A percentile compares a stretch with the other conserved stretches of the same genome.
These are phyloP conservation scores for Fusarium nurragi DNA, from an alignment of 2,329 filamentous ascomycete genomes.

Conservation along the genomic window DNA sequence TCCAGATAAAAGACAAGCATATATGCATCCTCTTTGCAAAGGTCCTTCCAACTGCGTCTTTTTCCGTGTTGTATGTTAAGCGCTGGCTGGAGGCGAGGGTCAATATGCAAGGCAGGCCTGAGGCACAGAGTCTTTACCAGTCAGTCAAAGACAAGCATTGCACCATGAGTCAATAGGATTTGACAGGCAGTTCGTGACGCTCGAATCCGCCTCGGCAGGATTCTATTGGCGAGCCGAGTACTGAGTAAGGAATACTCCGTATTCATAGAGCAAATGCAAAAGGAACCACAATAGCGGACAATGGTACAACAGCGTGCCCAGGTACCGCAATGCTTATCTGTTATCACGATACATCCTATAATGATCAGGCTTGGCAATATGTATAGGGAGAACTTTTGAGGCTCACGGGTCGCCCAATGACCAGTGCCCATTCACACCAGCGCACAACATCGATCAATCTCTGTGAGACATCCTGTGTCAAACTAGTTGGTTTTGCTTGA, in stretches of 20 bases:
- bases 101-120: constrained; percentile 18
- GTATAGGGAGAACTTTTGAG: constrained; percentile 7
- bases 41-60: not conserved
- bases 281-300: not conserved
- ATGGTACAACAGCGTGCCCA: not conserved
- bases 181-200: not conserved
- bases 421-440: constrained; percentile 4
- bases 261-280: not conserved
- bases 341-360: not conserved
- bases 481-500: constrained; percentile 15
- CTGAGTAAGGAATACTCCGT: too few relatives aligned
- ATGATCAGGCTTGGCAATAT: not conserved
- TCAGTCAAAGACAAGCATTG: not conserved
- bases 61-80: not conserved
- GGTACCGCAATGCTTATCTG: not conserved
- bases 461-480: constrained; percentile 34
- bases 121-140: constrained; percentile 25
- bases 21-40: not conserved
- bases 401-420: constrained; percentile 10
- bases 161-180: not conserved
- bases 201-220: not conserved
- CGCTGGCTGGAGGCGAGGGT: not conserved
- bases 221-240: not conserved
- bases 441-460: constrained; percentile 18
- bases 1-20: not conserved